These are phyloP conservation scores for Hibiscus trionum DNA, from an alignment of 345 rosid species.

Conservation along the genomic window DNA sequence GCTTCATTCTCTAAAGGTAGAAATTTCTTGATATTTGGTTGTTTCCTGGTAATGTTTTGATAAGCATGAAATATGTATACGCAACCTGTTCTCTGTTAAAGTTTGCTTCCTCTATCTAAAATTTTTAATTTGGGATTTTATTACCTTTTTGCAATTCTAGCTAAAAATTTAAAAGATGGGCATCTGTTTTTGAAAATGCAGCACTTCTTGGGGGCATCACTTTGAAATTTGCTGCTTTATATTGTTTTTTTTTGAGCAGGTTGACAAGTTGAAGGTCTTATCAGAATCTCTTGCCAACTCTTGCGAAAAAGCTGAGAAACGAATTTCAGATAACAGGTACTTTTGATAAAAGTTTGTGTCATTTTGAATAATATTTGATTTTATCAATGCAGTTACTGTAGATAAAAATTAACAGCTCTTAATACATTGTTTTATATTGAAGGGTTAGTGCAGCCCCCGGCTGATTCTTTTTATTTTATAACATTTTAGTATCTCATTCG, in stretches of 20 bases:
- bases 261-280: slow-evolving; percentile 82
- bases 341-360: neutral
- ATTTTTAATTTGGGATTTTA: neutral
- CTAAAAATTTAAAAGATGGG: neutral
- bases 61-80: neutral
- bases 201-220: neutral
- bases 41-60: neutral
- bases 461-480: neutral
- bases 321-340: slow-evolving; percentile 30
- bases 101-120: neutral
- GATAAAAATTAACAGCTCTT: neutral
- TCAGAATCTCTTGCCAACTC: slow-evolving; percentile 87
- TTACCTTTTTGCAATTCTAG: neutral
- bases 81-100: neutral
- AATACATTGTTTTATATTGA: neutral
- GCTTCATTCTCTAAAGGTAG: slow-evolving; percentile 88
- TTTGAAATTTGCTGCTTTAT: neutral
- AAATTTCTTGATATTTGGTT: neutral
- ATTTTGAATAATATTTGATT: neutral
- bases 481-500: neutral
- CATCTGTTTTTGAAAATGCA: neutral
- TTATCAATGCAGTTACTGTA: neutral
- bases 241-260: slow-evolving; percentile 6
- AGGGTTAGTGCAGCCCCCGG: neutral
- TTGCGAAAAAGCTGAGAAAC: slow-evolving; percentile 74